Evolutionary conservation across 345 rosid genomes (phyloP).

Genomic region (Rhodamnia rubescens): DNA sequence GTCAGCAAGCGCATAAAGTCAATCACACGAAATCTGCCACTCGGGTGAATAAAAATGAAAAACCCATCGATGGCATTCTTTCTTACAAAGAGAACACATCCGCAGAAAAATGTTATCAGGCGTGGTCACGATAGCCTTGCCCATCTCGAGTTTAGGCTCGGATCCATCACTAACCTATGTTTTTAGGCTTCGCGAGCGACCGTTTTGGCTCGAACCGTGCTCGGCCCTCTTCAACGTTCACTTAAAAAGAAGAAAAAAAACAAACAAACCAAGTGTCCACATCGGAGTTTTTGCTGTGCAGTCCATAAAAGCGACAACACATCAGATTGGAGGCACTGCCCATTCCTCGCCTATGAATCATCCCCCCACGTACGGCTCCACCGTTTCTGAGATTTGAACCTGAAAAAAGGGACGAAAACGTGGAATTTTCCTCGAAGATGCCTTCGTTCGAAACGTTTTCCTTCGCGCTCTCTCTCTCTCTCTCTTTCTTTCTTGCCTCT

Average conservation of each 20-base stretch:
- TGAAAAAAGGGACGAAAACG: not conserved
- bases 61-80: not conserved
- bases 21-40: rapidly evolving
- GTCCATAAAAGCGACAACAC: not conserved
- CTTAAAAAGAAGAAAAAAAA: not conserved
- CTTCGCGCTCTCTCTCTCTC: not conserved
- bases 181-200: not conserved
- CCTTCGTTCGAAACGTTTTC: not conserved
- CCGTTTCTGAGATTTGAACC: not conserved
- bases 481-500: not conserved
- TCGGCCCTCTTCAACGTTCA: not conserved
- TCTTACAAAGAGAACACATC: not conserved
- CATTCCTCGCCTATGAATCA: not conserved
- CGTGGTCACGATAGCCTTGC: not conserved
- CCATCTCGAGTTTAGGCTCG: not conserved
- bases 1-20: too few relatives aligned
- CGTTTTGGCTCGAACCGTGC: not conserved
- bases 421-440: not conserved
- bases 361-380: not conserved
- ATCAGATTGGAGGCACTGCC: not conserved
- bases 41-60: not conserved
- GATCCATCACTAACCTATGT: not conserved
- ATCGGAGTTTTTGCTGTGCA: not conserved
- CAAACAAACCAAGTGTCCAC: not conserved
- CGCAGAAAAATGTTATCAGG: not conserved